A percentile compares a stretch with the other conserved stretches of the same genome.
Conservation (phyloP, 371 early-diverging fungal genomes). For the Apophysomyces variabilis region DNA sequence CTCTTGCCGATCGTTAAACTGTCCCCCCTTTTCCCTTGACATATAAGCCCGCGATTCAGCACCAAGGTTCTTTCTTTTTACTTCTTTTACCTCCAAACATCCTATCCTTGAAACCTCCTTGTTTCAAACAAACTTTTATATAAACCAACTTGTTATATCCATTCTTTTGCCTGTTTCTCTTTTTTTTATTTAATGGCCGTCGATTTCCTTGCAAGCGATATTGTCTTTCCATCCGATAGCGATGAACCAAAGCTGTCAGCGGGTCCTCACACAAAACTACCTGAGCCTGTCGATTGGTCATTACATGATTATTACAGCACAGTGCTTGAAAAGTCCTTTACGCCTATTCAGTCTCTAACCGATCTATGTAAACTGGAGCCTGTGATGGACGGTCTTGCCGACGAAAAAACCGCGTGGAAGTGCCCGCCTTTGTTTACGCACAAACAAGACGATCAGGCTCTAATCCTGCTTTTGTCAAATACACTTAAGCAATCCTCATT, state of each 20-base stretch:
- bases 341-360: conserved; percentile 25
- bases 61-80: background rate
- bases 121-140: background rate
- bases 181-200: conserved; percentile 17
- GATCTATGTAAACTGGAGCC: conserved; percentile 21
- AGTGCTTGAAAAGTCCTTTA: conserved; percentile 32
- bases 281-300: conserved; percentile 47
- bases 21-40: background rate
- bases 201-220: conserved; percentile 39
- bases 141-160: background rate
- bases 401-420: conserved; percentile 5
- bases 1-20: background rate
- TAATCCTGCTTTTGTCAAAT: conserved; percentile 14
- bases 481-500: background rate
- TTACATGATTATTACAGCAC: conserved; percentile 43
- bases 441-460: conserved; percentile 19
- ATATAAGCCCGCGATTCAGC: background rate
- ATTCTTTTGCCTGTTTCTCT: conserved; percentile 14
- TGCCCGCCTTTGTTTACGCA: conserved; percentile 17
- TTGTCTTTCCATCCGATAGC: conserved; percentile 47
- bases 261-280: conserved; percentile 34
- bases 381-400: background rate
- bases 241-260: conserved; percentile 44
- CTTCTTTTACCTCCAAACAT: background rate
- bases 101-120: background rate